Conservation (phyloP, 2,329 filamentous ascomycete genomes). For the Penicillium sp. region DNA sequence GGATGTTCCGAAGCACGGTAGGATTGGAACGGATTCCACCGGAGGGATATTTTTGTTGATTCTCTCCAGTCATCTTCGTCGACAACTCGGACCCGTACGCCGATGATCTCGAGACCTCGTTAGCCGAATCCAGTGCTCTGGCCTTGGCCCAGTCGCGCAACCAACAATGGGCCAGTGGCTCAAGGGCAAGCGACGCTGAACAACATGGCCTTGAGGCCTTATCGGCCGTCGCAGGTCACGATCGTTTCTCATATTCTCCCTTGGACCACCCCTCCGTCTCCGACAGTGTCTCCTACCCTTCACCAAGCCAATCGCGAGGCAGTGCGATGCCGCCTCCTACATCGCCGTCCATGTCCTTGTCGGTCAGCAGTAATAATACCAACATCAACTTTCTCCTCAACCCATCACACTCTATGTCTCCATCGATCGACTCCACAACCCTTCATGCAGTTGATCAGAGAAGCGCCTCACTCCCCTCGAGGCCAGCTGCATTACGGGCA, state of each 20-base stretch:
- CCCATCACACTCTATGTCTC: conserved; percentile 44
- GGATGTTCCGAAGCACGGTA: conserved; percentile 61
- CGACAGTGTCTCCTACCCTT: conserved; percentile 29
- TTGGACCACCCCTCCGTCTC: conserved; percentile 28
- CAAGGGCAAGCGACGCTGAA: conserved; percentile 33
- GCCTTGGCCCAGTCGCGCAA: conserved; percentile 29
- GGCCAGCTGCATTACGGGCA: conserved; percentile 22
- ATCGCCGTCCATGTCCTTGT: conserved; percentile 48
- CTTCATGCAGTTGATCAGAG: conserved; percentile 32
- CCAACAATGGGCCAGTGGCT: conserved; percentile 35
- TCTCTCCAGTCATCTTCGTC: conserved; percentile 57
- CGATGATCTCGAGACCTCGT: conserved; percentile 46
- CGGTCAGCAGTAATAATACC: conserved; percentile 37
- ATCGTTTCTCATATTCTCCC: conserved; percentile 34
- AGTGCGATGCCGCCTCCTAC: conserved; percentile 34
- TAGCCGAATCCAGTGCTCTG: conserved; percentile 33
- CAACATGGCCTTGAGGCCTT: conserved; percentile 57
- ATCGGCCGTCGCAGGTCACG: conserved; percentile 52
- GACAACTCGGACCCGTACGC: conserved; percentile 64
- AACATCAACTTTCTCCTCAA: conserved; percentile 61
- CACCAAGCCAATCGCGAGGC: conserved; percentile 35
- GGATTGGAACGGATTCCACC: conserved; percentile 2
- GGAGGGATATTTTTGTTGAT: neutral
- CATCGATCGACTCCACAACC: conserved; percentile 45
- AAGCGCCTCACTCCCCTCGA: conserved; percentile 31